These are phyloP conservation scores for Pelagophyceae sp. DNA, from an alignment of 352 stramenopile genomes.

Conservation along the genomic window DNA sequence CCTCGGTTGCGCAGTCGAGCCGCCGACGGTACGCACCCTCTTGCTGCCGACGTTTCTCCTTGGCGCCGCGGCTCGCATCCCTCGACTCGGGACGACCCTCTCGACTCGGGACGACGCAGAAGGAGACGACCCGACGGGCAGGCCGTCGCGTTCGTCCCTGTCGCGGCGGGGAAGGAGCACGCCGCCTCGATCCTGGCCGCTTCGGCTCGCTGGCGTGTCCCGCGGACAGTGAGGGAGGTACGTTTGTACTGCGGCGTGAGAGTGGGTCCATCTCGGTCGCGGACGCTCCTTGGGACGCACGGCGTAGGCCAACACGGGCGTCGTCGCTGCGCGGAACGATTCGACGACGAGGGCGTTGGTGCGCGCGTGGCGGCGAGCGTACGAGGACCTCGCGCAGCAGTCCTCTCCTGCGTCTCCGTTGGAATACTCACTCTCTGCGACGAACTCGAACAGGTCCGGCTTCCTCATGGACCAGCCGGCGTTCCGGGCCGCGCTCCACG, in stretches of 20 bases:
- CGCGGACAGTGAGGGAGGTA: neutral
- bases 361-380: neutral
- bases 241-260: no score
- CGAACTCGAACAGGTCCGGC: neutral
- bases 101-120: neutral
- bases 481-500: conserved; percentile 19
- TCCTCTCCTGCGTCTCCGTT: no score
- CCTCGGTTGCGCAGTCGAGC: neutral
- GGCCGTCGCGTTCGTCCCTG: conserved; percentile 11
- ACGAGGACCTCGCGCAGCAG: conserved; percentile 1
- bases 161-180: neutral
- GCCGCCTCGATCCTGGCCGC: neutral
- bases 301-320: conserved; percentile 20
- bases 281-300: no score
- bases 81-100: no score
- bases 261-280: no score
- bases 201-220: neutral
- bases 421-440: no score
- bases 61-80: no score
- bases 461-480: conserved; percentile 22
- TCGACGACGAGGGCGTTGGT: neutral
- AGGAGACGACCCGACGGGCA: no score
- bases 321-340: neutral
- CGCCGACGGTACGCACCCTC: no score
- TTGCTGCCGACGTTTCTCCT: no score